These are phyloP conservation scores for Eucalyptus pauciflora DNA, from an alignment of 345 rosid genomes.

Conservation along the genomic window DNA sequence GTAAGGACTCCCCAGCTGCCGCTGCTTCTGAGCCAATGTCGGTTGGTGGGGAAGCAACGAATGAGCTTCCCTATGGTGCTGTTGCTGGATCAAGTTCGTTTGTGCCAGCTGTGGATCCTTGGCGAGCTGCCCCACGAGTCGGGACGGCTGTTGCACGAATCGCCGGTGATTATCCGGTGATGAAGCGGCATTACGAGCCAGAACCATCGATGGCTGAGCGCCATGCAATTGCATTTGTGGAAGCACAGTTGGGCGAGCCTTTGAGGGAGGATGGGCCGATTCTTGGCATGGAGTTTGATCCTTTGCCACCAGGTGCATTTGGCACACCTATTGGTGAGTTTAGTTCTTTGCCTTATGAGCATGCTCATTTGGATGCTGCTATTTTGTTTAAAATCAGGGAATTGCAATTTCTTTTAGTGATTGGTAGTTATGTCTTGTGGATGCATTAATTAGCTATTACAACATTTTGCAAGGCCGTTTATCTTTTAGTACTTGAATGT, in stretches of 20 bases:
- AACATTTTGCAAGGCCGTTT: background rate
- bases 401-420: background rate
- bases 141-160: slow-evolving; percentile 39
- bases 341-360: background rate
- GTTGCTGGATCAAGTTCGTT: slow-evolving; percentile 5
- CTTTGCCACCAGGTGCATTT: slow-evolving; percentile 93
- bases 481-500: background rate
- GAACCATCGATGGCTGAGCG: slow-evolving; percentile 26
- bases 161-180: slow-evolving; percentile 24
- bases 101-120: slow-evolving; percentile 19
- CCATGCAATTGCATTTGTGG: slow-evolving; percentile 60
- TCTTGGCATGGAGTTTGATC: slow-evolving; percentile 94
- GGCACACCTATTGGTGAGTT: slow-evolving; percentile 72
- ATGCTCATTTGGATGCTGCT: background rate
- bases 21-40: slow-evolving; percentile 13
- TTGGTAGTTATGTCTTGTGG: background rate
- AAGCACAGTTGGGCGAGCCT: slow-evolving; percentile 75
- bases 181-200: slow-evolving; percentile 45
- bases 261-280: slow-evolving; percentile 78
- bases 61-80: slow-evolving; percentile 16
- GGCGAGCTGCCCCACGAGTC: slow-evolving; percentile 13
- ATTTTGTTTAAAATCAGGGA: background rate
- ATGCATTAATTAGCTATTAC: background rate
- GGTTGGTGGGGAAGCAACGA: slow-evolving; percentile 5
- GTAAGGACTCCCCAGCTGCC: slow-evolving; percentile 23